Evolutionary conservation across 2,329 filamentous ascomycete genomes (phyloP).

Genomic region (Microdochium trichocladiopsis): DNA sequence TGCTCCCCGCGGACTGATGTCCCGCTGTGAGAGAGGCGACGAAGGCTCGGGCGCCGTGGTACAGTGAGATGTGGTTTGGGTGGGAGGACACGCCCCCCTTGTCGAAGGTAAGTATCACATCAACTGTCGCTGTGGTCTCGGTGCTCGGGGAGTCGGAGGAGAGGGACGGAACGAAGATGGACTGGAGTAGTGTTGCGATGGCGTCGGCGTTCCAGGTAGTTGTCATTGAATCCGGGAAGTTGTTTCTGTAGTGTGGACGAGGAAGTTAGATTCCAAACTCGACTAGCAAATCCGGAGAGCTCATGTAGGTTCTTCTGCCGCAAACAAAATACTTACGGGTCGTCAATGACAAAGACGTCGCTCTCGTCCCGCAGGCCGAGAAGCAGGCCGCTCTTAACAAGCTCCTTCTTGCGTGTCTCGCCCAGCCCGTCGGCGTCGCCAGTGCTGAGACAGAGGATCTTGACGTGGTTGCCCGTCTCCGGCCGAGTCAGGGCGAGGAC

Average conservation of each 20-base stretch:
- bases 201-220: constrained; percentile 64
- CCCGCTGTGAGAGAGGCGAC: constrained; percentile 57
- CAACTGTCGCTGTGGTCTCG: constrained; percentile 36
- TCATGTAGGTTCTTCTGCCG: too few relatives aligned
- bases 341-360: constrained; percentile 82
- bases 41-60: constrained; percentile 73
- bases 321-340: constrained; percentile 43
- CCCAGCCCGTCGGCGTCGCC: constrained; percentile 86
- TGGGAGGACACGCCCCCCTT: constrained; percentile 73
- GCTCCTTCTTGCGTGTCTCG: constrained; percentile 72
- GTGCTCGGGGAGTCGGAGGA: constrained; percentile 32
- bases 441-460: constrained; percentile 87
- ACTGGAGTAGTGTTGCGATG: constrained; percentile 63
- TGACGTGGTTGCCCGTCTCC: constrained; percentile 78
- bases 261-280: too few relatives aligned
- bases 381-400: constrained; percentile 69
- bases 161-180: constrained; percentile 70
- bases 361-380: constrained; percentile 69
- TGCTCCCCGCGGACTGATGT: too few relatives aligned
- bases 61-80: constrained; percentile 88
- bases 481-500: constrained; percentile 77
- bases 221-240: constrained; percentile 89
- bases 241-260: constrained; percentile 19
- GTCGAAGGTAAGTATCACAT: constrained; percentile 89
- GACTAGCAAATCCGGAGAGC: too few relatives aligned